phyloP scores from a whole-genome alignment of 2,329 filamentous ascomycete species.

The Cercospora sp. region DNA sequence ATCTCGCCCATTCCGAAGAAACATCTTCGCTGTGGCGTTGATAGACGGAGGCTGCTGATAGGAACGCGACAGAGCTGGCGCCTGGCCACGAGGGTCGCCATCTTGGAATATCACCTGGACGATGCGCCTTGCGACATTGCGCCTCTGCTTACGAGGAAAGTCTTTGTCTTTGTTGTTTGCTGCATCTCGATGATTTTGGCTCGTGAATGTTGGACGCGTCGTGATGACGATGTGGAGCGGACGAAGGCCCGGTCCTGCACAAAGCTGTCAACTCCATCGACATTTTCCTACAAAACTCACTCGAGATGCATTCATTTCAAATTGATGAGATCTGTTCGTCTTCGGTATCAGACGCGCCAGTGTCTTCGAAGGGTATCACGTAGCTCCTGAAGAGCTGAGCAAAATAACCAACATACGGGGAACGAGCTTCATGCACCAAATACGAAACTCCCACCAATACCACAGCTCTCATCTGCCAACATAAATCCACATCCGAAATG shows the following conservation, averaged over 20 bases:
- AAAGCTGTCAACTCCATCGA: not conserved
- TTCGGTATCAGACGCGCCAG: too few species aligned
- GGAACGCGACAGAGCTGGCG: slow-evolving; percentile 9
- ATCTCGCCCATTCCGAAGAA: slow-evolving; percentile 26
- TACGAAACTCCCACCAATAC: not conserved
- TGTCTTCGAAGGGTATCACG: too few species aligned
- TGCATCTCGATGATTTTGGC: not conserved
- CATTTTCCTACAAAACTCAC: too few species aligned
- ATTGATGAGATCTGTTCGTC: too few species aligned
- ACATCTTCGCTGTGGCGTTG: slow-evolving; percentile 6
- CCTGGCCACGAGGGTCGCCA: slow-evolving; percentile 1
- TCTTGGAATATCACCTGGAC: not conserved
- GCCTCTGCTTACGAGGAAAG: not conserved
- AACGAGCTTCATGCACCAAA: not conserved
- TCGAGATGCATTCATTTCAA: too few species aligned
- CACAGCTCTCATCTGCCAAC: too few species aligned
- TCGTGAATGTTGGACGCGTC: not conserved
- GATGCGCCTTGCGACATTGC: not conserved
- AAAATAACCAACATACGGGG: too few species aligned
- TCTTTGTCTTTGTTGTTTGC: not conserved
- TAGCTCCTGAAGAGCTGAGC: too few species aligned
- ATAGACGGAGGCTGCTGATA: not conserved
- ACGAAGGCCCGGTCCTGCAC: not conserved
- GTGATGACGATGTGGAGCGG: not conserved
- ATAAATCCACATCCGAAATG: too few species aligned